phyloP scores from a whole-genome alignment of 1,139 yeast species.

The Pichia sp. region DNA sequence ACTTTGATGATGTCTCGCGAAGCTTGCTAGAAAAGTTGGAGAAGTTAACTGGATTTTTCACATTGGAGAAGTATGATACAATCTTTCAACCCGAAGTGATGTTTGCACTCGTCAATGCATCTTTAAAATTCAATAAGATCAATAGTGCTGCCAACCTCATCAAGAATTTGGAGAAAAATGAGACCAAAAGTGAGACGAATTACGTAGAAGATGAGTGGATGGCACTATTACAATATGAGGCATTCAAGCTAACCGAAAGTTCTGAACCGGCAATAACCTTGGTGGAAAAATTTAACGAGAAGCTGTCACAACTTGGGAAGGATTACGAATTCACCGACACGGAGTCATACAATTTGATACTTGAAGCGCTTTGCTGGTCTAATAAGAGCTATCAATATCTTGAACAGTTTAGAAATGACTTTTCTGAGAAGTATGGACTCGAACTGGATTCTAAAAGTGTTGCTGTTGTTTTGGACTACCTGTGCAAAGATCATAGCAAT shows the following conservation, averaged over 20 bases:
- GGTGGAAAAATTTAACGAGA: conserved; percentile 13
- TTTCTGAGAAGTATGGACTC: conserved; percentile 17
- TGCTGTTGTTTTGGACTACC: conserved; percentile 23
- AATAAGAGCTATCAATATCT: conserved; percentile 20
- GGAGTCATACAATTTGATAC: conserved; percentile 19
- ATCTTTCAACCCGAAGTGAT: conserved; percentile 21
- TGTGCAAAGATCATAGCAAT: conserved; percentile 11
- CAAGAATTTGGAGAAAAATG: conserved; percentile 6
- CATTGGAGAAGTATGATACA: conserved; percentile 7
- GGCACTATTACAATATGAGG: conserved; percentile 19
- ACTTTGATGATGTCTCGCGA: conserved; percentile 20
- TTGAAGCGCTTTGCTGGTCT: conserved; percentile 24
- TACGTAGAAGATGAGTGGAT: conserved; percentile 22
- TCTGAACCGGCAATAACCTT: conserved; percentile 11
- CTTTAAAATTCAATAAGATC: conserved; percentile 17
- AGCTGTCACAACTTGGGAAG: conserved; percentile 10
- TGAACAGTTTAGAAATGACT: conserved; percentile 17
- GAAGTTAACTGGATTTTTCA: conserved; percentile 15
- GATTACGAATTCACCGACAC: conserved; percentile 18
- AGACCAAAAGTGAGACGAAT: conserved; percentile 10
- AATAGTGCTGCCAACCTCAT: conserved; percentile 15
- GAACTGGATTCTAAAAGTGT: conserved; percentile 24
- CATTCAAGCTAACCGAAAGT: conserved; percentile 9
- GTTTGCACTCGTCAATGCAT: conserved; percentile 20
- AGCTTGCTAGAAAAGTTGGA: conserved; percentile 17